These are phyloP conservation scores for Thielaviopsis ethacetica DNA, from an alignment of 2,329 filamentous ascomycete species.

Conservation along the genomic window DNA sequence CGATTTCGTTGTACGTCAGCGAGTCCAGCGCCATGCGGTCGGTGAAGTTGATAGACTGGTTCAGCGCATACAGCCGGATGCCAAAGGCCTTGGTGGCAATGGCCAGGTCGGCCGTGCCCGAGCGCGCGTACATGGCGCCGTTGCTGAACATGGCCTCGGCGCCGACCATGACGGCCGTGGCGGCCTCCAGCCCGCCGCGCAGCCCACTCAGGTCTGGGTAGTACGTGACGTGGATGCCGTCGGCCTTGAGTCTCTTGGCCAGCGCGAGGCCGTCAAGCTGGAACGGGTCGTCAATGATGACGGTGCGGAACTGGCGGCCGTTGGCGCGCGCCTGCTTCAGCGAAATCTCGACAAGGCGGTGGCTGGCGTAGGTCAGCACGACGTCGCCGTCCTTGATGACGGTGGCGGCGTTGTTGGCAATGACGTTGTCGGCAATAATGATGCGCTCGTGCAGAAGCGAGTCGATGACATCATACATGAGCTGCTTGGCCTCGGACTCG, in stretches of 20 bases:
- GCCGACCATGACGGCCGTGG: constrained; percentile 67
- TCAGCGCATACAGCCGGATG: constrained; percentile 74
- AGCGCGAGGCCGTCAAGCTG: constrained; percentile 38
- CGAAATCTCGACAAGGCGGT: constrained; percentile 70
- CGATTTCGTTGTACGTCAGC: constrained; percentile 87
- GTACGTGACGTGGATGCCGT: constrained; percentile 66
- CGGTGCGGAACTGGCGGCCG: constrained; percentile 66
- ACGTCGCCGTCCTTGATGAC: constrained; percentile 68
- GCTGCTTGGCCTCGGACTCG: constrained; percentile 65
- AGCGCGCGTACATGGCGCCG: constrained; percentile 72
- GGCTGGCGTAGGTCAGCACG: constrained; percentile 74
- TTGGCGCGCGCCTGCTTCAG: constrained; percentile 53
- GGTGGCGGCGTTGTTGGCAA: constrained; percentile 56
- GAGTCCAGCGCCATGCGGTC: constrained; percentile 78
- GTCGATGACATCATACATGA: constrained; percentile 68
- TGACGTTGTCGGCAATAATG: constrained; percentile 70
- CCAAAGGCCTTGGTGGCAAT: constrained; percentile 62
- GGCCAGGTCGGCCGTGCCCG: constrained; percentile 75
- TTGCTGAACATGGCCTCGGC: constrained; percentile 95
- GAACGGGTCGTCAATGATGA: constrained; percentile 59
- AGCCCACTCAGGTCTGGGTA: constrained; percentile 60
- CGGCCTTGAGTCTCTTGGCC: constrained; percentile 49
- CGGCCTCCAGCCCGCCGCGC: constrained; percentile 49
- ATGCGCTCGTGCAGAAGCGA: constrained; percentile 82
- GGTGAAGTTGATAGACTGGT: constrained; percentile 87